Base-by-base conservation (phyloP, 192 early-diverging fungal species). In the Rhizoclosmatium sp. region DNA sequence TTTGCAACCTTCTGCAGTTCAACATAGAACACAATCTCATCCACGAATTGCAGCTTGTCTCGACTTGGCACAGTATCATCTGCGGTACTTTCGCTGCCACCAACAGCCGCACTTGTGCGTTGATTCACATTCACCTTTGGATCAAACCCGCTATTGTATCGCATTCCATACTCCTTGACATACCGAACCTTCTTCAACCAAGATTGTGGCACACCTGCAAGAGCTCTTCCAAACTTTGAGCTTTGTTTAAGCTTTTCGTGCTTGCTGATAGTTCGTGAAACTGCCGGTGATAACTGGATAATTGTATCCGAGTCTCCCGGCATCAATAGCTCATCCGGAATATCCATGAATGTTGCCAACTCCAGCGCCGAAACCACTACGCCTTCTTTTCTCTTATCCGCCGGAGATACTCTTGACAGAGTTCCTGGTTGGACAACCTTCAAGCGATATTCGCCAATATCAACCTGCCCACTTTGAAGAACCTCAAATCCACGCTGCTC, bases 211-310 rank as follows among this genome's bases (percentile, higher is more conserved):
- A 72, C 7, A 21, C 10, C 45, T 19, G 45, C 48, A 31, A 44
- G 49, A 9, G 51, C 41, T 45, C 60, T n/a, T 9, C 73, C 73
- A 12, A 75, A 12, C 39, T 64, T 64, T 19, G 59, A 41, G 1
- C 56, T 42, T n/a, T 75, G 59, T 44, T 75, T 64, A 21, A 51
- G 5, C 46, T 75, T 75, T 51, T 21, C 73, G 46, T 75, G 61
- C 3, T 41, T 14, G n/a, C 54, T 45, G 42, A 72, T 72, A 16
- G 54, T 7, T 31, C 70, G 10, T 1, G 68, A 10, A 16, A 69
- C 68, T 10, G 12, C 68, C 16, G 68, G 2, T 2, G 47, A 49
- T 44, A 69, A 69, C 45, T 39, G 45, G 12, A 51, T 2, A 14
- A 10, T 19, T 9, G 16, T 39, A 40, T 51, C 47, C 39, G 5